A percentile compares a stretch with the other conserved stretches of the same genome.
Conservation (phyloP, 1,139 yeast species). For the Debaryomyces robertsiae region DNA sequence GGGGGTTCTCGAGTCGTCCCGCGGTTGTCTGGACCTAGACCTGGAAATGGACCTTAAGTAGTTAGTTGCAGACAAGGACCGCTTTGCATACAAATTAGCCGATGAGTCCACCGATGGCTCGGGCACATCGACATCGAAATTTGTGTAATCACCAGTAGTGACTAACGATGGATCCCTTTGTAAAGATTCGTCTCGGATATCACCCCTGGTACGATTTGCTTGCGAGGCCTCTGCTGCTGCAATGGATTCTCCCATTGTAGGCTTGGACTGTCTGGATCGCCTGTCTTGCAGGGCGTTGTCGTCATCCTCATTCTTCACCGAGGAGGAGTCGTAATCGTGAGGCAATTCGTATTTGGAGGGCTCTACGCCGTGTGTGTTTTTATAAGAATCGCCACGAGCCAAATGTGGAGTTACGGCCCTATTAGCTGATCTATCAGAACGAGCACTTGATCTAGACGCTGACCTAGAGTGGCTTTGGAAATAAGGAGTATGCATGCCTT, state of each 20-base stretch:
- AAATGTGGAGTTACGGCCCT: conserved; percentile 51
- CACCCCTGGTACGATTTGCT: conserved; percentile 9
- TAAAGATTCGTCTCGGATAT: conserved; percentile 12
- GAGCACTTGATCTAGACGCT: conserved; percentile 27
- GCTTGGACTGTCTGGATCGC: conserved; percentile 45
- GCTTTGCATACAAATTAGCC: conserved; percentile 29
- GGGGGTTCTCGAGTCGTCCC: conserved; percentile 29
- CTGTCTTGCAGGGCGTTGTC: conserved; percentile 32
- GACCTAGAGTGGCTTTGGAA: conserved; percentile 40
- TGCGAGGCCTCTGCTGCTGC: conserved; percentile 44
- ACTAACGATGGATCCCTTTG: conserved; percentile 47
- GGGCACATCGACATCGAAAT: conserved; percentile 49
- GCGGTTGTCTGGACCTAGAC: conserved; percentile 55
- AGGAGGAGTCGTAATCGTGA: conserved; percentile 32
- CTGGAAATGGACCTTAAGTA: conserved; percentile 64
- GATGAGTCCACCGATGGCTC: conserved; percentile 14
- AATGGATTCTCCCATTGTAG: conserved; percentile 54
- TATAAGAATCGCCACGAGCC: conserved; percentile 69
- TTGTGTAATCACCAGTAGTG: conserved; percentile 53
- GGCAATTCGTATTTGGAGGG: conserved; percentile 50
- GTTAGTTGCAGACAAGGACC: conserved; percentile 44
- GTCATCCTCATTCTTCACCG: conserved; percentile 19
- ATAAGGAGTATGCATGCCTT: conserved; percentile 47
- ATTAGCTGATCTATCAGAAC: conserved; percentile 26
- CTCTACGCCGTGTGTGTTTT: conserved; percentile 44